A percentile compares a stretch with the other conserved stretches of the same genome.
Conservation (phyloP, 2,329 filamentous ascomycete genomes). For the Talaromyces sp. region DNA sequence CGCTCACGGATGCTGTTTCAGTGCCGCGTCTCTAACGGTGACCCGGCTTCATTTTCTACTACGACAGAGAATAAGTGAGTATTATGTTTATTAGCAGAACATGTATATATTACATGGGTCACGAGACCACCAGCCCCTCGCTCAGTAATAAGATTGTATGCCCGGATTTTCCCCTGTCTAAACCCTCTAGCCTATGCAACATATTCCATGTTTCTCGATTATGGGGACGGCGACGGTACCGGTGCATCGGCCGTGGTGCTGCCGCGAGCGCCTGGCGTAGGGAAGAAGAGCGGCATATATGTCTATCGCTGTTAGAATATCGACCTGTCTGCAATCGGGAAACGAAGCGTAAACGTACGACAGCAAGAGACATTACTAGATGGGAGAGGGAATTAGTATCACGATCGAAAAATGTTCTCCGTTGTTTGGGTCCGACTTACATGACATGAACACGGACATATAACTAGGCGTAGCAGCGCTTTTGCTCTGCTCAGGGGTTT, state of each 20-base stretch:
- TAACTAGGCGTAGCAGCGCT: slow-evolving; percentile 67
- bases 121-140: slow-evolving; percentile 4
- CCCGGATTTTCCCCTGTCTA: background rate
- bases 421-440: slow-evolving; percentile 51
- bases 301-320: slow-evolving; percentile 43
- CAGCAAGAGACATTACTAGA: slow-evolving; percentile 60
- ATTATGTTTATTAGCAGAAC: slow-evolving; percentile 10
- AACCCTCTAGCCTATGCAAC: background rate
- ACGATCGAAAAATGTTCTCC: background rate
- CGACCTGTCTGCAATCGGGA: background rate
- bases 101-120: slow-evolving; percentile 12
- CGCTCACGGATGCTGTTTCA: background rate
- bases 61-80: background rate
- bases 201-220: background rate
- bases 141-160: background rate
- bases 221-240: slow-evolving; percentile 41
- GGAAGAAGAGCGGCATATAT: slow-evolving; percentile 66
- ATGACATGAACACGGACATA: slow-evolving; percentile 75
- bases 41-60: background rate
- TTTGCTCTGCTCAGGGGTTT: slow-evolving; percentile 54
- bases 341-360: slow-evolving; percentile 39
- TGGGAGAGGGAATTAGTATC: background rate
- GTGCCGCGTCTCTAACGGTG: background rate
- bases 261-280: slow-evolving; percentile 46
- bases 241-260: slow-evolving; percentile 49